Conservation (phyloP, 352 stramenopile species). For the Pythium angustatum region DNA sequence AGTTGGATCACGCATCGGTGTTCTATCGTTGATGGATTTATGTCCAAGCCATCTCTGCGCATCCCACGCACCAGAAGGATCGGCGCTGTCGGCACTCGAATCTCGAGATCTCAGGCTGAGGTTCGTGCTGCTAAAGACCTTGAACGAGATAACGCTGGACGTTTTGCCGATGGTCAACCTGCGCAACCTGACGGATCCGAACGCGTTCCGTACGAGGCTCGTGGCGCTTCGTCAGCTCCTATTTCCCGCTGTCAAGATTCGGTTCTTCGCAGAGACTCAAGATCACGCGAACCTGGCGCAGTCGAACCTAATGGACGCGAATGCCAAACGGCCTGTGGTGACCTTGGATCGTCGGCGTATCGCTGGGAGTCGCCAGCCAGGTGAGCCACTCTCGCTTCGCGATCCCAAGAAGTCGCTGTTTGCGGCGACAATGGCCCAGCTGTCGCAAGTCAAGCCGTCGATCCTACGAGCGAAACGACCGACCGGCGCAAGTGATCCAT, state of each 20-base stretch:
- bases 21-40: slow-evolving; percentile 62
- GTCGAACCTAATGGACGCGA: slow-evolving; percentile 43
- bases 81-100: slow-evolving; percentile 42
- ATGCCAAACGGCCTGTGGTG: slow-evolving; percentile 62
- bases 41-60: slow-evolving; percentile 61
- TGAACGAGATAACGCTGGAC: slow-evolving; percentile 56
- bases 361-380: slow-evolving; percentile 29
- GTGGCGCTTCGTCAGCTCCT: slow-evolving; percentile 63
- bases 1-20: slow-evolving; percentile 49
- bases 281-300: slow-evolving; percentile 68
- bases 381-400: slow-evolving; percentile 31
- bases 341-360: slow-evolving; percentile 70
- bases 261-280: slow-evolving; percentile 66
- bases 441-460: slow-evolving; percentile 47
- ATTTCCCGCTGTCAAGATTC: slow-evolving; percentile 77
- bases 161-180: slow-evolving; percentile 72
- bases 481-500: slow-evolving; percentile 73
- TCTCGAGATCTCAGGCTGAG: slow-evolving; percentile 61
- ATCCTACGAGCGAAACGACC: slow-evolving; percentile 69
- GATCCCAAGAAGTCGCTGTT: slow-evolving; percentile 71
- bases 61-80: slow-evolving; percentile 35
- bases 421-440: slow-evolving; percentile 57
- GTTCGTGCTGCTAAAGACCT: slow-evolving; percentile 54
- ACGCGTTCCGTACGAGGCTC: slow-evolving; percentile 50
- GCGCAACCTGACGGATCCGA: slow-evolving; percentile 48